Percentiles rank a stretch among this genome's conserved stretches.
phyloP scores from a whole-genome alignment of 2,329 filamentous ascomycete species.

The Nothopassalora personata region DNA sequence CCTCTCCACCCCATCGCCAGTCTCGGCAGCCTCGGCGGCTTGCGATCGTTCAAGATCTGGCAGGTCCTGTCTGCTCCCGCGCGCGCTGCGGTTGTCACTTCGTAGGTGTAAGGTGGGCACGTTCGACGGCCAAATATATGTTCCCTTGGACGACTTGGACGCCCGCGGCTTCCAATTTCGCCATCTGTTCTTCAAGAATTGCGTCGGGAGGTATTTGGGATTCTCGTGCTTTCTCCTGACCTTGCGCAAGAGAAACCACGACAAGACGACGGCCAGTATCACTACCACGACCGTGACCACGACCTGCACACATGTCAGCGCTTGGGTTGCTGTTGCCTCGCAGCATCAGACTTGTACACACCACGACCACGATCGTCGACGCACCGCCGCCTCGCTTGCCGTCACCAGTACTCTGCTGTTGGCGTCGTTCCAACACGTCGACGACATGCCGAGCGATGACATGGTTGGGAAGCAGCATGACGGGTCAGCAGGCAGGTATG shows the following conservation, averaged over 20 bases:
- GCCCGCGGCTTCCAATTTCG: slow-evolving; percentile 27
- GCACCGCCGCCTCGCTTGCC: slow-evolving; percentile 3
- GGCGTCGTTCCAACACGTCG: neutral
- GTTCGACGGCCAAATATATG: slow-evolving; percentile 25
- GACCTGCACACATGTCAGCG: slow-evolving; percentile 8
- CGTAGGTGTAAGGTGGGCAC: slow-evolving; percentile 23
- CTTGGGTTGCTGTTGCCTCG: neutral
- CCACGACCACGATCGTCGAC: slow-evolving; percentile 1
- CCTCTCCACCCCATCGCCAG: slow-evolving; percentile 57
- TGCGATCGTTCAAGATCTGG: slow-evolving; percentile 24
- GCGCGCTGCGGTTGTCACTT: slow-evolving; percentile 21
- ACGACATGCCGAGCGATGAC: neutral
- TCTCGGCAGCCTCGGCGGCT: slow-evolving; percentile 15
- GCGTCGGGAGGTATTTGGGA: slow-evolving; percentile 30
- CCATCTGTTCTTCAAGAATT: slow-evolving; percentile 32
- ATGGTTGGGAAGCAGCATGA: slow-evolving; percentile 17
- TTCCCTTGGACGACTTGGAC: slow-evolving; percentile 21
- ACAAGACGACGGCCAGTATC: slow-evolving; percentile 6
- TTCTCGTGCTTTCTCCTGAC: slow-evolving; percentile 21
- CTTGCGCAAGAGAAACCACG: slow-evolving; percentile 8
- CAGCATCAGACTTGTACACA: slow-evolving; percentile 5
- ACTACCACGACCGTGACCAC: slow-evolving; percentile 10
- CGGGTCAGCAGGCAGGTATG: slow-evolving; percentile 16
- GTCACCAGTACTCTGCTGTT: neutral
- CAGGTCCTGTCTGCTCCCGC: slow-evolving; percentile 20